Evolutionary conservation across 1,284 basidiomycete genomes (phyloP), one percentile per base, ranked within the genome.

Genomic region (Austroboletus sp.): DNA sequence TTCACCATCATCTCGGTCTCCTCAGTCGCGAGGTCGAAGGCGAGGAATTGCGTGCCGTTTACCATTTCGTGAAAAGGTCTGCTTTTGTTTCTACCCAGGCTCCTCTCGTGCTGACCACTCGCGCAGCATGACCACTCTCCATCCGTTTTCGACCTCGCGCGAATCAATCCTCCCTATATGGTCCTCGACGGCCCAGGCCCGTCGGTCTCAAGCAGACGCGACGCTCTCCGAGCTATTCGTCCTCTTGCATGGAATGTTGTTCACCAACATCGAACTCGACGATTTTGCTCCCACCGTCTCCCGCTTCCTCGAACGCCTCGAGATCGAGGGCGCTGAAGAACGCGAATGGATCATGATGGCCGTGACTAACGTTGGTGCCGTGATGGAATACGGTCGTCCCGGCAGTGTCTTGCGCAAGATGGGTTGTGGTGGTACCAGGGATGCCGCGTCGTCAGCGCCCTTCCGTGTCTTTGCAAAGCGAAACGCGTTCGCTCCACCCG

Each of bases 331-430:
- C 46, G 76, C 79, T 3, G 80, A 89, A 43, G 90, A 92, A 61
- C 80, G 85, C 17, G 88, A 91, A 51, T 98, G 95, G 95, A 86
- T 90, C 56, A 91, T 95, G 84, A 94, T 98, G 87, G 93, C 80
- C 0, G 71, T 85, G 29, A 73, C 89, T 58, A 96, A 95, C 63
- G 74, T 97, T 15, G 76, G 80, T 4, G 78, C 87, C 0, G 65
- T 96, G 11, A 71, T 97, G 54, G 92, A 98, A 67, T 97, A 94
- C 57, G 93, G 94, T 23, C 74, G 81, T n/a, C 74, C 82, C 1
- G 76, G 74, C 10, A 82, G 89, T 3, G 65, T 90, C 2, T 69
- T 97, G 27, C 75, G 80, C 45, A 81, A 77, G 49, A 72, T 74
- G 25, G 73, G 76, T 32, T 73, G 67, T 17, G 58, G 73, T 12